These are phyloP conservation scores for Neofusicoccum sp. DNA, from an alignment of 2,329 filamentous ascomycete genomes.

Conservation along the genomic window DNA sequence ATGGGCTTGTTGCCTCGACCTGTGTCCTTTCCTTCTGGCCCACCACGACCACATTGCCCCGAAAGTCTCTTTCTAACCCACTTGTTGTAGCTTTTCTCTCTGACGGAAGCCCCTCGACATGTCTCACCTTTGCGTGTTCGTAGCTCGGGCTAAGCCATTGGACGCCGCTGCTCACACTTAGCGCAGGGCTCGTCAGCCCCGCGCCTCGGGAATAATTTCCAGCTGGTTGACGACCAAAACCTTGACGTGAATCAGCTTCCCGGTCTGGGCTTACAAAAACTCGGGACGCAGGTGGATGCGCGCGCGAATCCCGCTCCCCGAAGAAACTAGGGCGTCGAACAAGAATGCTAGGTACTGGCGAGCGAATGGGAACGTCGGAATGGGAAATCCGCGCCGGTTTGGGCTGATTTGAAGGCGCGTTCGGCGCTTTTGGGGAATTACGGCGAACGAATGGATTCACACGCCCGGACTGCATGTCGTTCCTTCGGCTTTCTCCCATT, in stretches of 20 bases:
- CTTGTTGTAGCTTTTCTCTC: background rate
- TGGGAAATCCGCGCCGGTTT: background rate
- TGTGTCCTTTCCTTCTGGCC: background rate
- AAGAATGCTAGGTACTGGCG: background rate
- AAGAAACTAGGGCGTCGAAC: slow-evolving; percentile 14
- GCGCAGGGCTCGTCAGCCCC: background rate
- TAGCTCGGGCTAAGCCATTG: background rate
- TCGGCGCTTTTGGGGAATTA: background rate
- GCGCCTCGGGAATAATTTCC: background rate
- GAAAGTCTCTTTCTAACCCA: background rate
- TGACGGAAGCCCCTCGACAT: slow-evolving; percentile 1
- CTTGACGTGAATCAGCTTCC: background rate
- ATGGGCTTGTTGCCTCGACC: background rate
- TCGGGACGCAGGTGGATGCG: background rate
- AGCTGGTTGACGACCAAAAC: background rate
- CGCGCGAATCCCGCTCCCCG: background rate
- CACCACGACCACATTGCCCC: background rate
- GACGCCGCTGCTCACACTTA: background rate
- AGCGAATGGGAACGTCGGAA: background rate
- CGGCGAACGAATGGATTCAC: slow-evolving; percentile 17
- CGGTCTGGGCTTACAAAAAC: background rate
- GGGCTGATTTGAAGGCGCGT: background rate
- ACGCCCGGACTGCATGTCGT: background rate
- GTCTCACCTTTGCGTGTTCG: background rate
- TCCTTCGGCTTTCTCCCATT: background rate